Evolutionary conservation across 192 early-diverging fungal species (phyloP).

Genomic region (Coemansia sp.): DNA sequence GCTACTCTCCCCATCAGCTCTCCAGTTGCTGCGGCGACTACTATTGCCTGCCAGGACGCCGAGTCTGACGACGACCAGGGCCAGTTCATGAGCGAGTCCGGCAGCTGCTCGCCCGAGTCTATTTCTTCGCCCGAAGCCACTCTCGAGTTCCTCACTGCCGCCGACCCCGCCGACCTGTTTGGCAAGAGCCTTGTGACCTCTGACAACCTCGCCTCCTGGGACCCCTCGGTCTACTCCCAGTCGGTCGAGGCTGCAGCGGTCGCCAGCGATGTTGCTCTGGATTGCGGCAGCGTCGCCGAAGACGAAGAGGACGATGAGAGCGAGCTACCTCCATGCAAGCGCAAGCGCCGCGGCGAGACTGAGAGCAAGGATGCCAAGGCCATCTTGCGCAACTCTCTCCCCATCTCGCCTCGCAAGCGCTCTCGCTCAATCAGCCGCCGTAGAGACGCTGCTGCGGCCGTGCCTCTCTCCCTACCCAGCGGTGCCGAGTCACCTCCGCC

Average conservation of each 20-base stretch:
- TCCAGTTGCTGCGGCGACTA: neutral
- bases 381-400: constrained; percentile 35
- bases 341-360: constrained; percentile 43
- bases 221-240: constrained; percentile 10
- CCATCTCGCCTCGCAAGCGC: constrained; percentile 54
- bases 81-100: constrained; percentile 36
- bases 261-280: neutral
- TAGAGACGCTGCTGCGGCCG: constrained; percentile 32
- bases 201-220: constrained; percentile 29
- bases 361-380: constrained; percentile 41
- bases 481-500: constrained; percentile 16
- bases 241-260: neutral
- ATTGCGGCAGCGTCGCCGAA: neutral
- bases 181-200: constrained; percentile 34
- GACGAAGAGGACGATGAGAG: constrained; percentile 21
- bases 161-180: constrained; percentile 43
- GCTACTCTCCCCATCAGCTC: neutral
- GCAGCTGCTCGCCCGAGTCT: constrained; percentile 41
- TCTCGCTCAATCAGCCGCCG: constrained; percentile 37
- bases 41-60: constrained; percentile 3
- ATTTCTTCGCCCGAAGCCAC: constrained; percentile 34
- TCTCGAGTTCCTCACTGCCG: constrained; percentile 31
- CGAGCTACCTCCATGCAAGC: constrained; percentile 52
- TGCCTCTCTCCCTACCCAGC: constrained; percentile 19
- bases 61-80: constrained; percentile 28